These are phyloP conservation scores for Aspergillus terreus DNA, from an alignment of 2,329 filamentous ascomycete species.

Conservation along the genomic window DNA sequence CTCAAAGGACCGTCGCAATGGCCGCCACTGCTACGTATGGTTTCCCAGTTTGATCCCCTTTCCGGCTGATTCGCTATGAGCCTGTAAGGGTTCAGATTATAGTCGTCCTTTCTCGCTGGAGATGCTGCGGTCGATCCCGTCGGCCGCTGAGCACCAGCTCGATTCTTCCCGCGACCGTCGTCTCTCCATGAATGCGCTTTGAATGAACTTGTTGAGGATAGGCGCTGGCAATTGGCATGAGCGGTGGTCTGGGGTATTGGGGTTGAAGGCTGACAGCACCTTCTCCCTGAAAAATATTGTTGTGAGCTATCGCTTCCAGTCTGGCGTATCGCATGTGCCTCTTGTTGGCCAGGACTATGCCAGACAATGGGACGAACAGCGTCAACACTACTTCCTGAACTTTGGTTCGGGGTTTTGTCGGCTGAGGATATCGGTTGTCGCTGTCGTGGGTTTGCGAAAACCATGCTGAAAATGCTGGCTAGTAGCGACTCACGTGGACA, in stretches of 20 bases:
- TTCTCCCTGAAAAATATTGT: constrained; percentile 79
- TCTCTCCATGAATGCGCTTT: constrained; percentile 24
- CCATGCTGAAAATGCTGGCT: constrained; percentile 24
- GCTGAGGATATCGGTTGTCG: constrained; percentile 56
- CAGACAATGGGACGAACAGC: constrained; percentile 28
- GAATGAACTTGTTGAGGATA: constrained; percentile 18
- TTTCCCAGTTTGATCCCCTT: constrained; percentile 35
- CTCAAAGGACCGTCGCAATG: constrained; percentile 52
- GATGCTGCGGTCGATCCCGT: constrained; percentile 38
- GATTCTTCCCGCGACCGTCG: constrained; percentile 59
- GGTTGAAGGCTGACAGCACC: constrained; percentile 59
- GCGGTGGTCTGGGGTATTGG: constrained; percentile 68
- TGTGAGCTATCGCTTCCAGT: constrained; percentile 42
- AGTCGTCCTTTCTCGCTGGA: constrained; percentile 85
- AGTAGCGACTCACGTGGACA: constrained; percentile 15
- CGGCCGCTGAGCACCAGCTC: constrained; percentile 64
- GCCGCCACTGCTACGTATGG: constrained; percentile 61
- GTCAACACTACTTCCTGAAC: constrained; percentile 54
- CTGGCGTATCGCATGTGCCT: constrained; percentile 12
- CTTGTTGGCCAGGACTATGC: neutral
- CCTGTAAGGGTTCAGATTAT: constrained; percentile 60
- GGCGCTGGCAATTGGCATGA: constrained; percentile 50
- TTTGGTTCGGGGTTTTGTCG: constrained; percentile 66
- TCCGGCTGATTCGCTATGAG: constrained; percentile 32
- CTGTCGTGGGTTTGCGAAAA: constrained; percentile 22